Evolutionary conservation across 1,139 yeast species (phyloP).

Genomic region (Pichia sp.): DNA sequence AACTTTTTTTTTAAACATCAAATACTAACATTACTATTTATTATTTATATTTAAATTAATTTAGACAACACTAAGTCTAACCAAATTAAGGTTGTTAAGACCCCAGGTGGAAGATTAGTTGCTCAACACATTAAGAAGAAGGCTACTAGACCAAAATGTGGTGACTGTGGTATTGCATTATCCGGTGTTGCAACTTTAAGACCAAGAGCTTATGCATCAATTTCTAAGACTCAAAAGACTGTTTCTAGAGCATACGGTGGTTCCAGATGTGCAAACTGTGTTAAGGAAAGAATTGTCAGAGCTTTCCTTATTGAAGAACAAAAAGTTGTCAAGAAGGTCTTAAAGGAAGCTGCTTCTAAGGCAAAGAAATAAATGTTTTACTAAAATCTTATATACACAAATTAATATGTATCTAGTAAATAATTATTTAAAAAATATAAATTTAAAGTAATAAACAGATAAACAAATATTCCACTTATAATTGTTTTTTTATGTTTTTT

Average conservation of each 20-base stretch:
- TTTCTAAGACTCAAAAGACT: constrained; percentile 95
- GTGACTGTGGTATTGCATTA: constrained; percentile 92
- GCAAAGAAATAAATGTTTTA: constrained; percentile 52
- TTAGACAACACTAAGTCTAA: constrained; percentile 96
- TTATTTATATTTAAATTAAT: constrained; percentile 22
- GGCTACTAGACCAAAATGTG: constrained; percentile 97
- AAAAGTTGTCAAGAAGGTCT: constrained; percentile 98
- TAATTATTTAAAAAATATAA: too few species aligned
- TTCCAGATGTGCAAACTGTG: constrained; percentile 97
- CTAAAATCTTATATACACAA: too few species aligned
- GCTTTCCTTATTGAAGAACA: constrained; percentile 99
- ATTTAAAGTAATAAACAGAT: too few species aligned
- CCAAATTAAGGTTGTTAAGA: constrained; percentile 98
- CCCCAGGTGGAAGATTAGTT: constrained; percentile 98
- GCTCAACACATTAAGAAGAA: constrained; percentile 96
- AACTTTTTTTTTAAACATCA: too few species aligned
- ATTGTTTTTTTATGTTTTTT: too few species aligned
- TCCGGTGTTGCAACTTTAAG: constrained; percentile 92
- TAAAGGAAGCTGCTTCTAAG: constrained; percentile 91
- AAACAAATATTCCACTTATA: too few species aligned
- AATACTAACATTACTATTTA: constrained; percentile 27
- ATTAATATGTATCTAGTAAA: too few species aligned
- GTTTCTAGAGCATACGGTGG: constrained; percentile 99
- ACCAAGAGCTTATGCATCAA: constrained; percentile 95
- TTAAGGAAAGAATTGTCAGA: constrained; percentile 97